A percentile compares a stretch with the other conserved stretches of the same genome.
phyloP scores from a whole-genome alignment of 495 filamentous ascomycete species.

The Friedmanniomyces simplex region DNA sequence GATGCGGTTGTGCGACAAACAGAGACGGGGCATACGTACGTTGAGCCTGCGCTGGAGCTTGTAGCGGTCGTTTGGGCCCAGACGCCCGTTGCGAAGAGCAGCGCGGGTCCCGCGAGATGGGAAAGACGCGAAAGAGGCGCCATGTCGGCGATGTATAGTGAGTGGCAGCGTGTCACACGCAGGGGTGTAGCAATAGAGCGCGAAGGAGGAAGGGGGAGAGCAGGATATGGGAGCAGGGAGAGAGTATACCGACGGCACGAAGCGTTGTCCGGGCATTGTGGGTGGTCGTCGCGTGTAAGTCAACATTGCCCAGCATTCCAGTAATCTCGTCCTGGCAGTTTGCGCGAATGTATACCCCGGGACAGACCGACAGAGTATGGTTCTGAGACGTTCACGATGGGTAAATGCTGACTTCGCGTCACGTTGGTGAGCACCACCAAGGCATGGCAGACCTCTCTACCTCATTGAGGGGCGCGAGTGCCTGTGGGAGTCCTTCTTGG shows the following conservation, averaged over 20 bases:
- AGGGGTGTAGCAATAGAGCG: background rate
- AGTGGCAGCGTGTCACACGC: background rate
- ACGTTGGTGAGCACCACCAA: too few species aligned
- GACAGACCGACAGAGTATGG: too few species aligned
- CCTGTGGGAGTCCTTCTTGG: too few species aligned
- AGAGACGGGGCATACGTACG: background rate
- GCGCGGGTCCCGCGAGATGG: background rate
- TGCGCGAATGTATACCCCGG: too few species aligned
- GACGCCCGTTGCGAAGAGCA: background rate
- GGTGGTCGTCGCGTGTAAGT: background rate
- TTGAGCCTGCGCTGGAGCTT: conserved; percentile 1
- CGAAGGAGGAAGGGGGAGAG: background rate
- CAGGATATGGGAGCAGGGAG: background rate
- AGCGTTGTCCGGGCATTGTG: background rate
- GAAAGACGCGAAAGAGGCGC: background rate
- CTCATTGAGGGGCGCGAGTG: too few species aligned
- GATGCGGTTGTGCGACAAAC: background rate
- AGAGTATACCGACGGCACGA: background rate
- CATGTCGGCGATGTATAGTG: background rate
- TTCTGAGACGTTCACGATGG: too few species aligned
- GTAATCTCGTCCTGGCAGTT: too few species aligned
- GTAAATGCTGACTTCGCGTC: too few species aligned
- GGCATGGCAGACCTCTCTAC: too few species aligned
- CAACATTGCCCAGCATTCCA: conserved; percentile 8
- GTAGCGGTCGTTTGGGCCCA: background rate